Percentiles rank a stretch among this genome's conserved stretches.
These are phyloP conservation scores for Podaxis sp. DNA, from an alignment of 768 basidiomycete species.

Conservation along the genomic window DNA sequence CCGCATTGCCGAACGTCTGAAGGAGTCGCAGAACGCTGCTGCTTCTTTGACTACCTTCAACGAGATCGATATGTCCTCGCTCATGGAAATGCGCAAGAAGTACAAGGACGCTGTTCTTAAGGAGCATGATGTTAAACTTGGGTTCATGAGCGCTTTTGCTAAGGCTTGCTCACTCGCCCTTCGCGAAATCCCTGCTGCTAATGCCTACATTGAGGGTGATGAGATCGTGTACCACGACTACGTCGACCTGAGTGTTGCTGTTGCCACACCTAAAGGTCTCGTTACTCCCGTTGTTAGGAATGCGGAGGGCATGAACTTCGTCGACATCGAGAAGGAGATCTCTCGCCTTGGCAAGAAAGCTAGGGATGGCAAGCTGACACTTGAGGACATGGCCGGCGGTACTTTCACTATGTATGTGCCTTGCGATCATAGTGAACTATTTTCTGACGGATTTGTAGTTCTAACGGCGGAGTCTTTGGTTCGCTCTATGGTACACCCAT, in stretches of 20 bases:
- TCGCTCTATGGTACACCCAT: conserved; percentile 98
- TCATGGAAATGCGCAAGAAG: conserved; percentile 88
- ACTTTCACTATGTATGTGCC: conserved; percentile 90
- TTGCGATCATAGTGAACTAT: not conserved
- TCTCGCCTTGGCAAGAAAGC: conserved; percentile 92
- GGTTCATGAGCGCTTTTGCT: conserved; percentile 97
- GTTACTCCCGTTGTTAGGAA: conserved; percentile 96
- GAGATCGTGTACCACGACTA: conserved; percentile 91
- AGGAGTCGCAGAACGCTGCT: conserved; percentile 96
- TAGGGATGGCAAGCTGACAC: conserved; percentile 85
- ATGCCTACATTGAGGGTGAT: conserved; percentile 92
- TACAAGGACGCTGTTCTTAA: conserved; percentile 93
- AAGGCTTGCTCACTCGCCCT: conserved; percentile 80
- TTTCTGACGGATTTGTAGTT: conserved; percentile 42
- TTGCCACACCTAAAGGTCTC: conserved; percentile 95
- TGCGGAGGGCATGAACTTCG: conserved; percentile 77
- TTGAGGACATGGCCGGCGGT: conserved; percentile 98
- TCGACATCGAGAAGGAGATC: conserved; percentile 94
- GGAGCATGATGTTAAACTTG: conserved; percentile 91
- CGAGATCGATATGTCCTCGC: conserved; percentile 97
- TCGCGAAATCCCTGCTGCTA: conserved; percentile 89
- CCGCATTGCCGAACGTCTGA: conserved; percentile 95
- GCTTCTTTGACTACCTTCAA: conserved; percentile 98
- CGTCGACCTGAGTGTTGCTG: conserved; percentile 93
- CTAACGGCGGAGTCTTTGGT: conserved; percentile 98